These are phyloP conservation scores for Trifolium repens DNA, from an alignment of 306 rosid genomes.

Conservation along the genomic window DNA sequence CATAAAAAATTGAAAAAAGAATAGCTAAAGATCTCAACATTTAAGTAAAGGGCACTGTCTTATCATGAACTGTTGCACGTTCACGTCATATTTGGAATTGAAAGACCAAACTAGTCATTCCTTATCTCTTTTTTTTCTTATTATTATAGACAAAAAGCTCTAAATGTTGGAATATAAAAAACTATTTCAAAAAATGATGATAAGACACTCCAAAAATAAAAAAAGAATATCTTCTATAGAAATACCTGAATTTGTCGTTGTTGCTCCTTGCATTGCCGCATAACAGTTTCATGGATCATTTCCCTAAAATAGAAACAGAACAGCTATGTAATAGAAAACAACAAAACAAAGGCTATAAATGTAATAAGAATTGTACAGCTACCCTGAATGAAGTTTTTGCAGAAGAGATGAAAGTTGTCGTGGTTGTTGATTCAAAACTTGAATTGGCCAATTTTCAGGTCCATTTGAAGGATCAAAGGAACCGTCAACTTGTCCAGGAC, in stretches of 20 bases:
- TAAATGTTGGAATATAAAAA: slow-evolving; percentile 41
- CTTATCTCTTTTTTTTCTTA: neutral
- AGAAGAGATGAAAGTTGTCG: slow-evolving; percentile 83
- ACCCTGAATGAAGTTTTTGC: slow-evolving; percentile 96
- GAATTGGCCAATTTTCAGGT: slow-evolving; percentile 87
- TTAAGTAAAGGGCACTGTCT: slow-evolving; percentile 25
- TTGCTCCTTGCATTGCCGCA: slow-evolving; percentile 90
- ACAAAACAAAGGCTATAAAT: slow-evolving; percentile 15
- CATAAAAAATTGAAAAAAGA: neutral
- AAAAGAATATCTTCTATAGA: neutral
- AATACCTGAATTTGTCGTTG: slow-evolving; percentile 95
- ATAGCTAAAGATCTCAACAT: slow-evolving; percentile 21
- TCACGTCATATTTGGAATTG: neutral
- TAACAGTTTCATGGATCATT: slow-evolving; percentile 77
- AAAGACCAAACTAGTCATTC: slow-evolving; percentile 4
- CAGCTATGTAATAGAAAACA: slow-evolving; percentile 28
- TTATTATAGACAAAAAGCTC: neutral
- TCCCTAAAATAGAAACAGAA: slow-evolving; percentile 62
- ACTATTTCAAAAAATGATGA: slow-evolving; percentile 26
- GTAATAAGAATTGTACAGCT: slow-evolving; percentile 38
- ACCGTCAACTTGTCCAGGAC: slow-evolving; percentile 65
- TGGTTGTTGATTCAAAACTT: slow-evolving; percentile 90
- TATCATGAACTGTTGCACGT: slow-evolving; percentile 10
- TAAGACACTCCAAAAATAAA: slow-evolving; percentile 26
- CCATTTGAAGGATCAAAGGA: slow-evolving; percentile 59